A percentile compares a stretch with the other conserved stretches of the same genome.
Conservation (phyloP, 2,329 filamentous ascomycete genomes). For the Cladosporium oxysporum region DNA sequence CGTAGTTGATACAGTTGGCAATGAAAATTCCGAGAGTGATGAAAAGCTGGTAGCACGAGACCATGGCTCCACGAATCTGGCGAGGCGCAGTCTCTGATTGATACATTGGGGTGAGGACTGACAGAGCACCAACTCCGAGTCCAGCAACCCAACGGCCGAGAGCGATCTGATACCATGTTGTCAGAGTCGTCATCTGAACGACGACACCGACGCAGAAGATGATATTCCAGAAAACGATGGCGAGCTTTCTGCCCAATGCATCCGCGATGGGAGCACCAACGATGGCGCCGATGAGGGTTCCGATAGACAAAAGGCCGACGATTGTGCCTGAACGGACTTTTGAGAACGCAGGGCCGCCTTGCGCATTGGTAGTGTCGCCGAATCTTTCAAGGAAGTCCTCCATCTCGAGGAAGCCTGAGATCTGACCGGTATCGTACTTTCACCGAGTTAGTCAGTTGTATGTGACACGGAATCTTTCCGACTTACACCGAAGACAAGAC, state of each 20-base stretch:
- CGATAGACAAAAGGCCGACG: conserved; percentile 60
- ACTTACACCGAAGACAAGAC: conserved; percentile 38
- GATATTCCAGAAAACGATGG: conserved; percentile 63
- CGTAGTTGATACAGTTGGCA: conserved; percentile 58
- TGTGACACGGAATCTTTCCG: conserved; percentile 21
- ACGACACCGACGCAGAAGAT: conserved; percentile 66
- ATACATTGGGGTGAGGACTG: conserved; percentile 68
- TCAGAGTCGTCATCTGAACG: conserved; percentile 62
- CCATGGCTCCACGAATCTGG: conserved; percentile 63
- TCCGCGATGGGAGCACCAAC: conserved; percentile 63
- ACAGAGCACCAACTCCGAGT: conserved; percentile 64
- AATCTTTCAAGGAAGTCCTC: conserved; percentile 58
- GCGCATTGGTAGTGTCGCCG: conserved; percentile 38
- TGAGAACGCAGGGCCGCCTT: conserved; percentile 47
- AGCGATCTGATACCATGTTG: conserved; percentile 65
- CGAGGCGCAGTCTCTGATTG: conserved; percentile 67
- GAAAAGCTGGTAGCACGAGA: conserved; percentile 67
- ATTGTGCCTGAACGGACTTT: conserved; percentile 64
- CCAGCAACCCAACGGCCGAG: conserved; percentile 67
- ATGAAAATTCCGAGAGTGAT: conserved; percentile 67
- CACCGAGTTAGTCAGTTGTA: not conserved
- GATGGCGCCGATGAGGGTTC: conserved; percentile 60
- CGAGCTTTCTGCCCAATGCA: conserved; percentile 59
- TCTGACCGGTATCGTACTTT: conserved; percentile 59
- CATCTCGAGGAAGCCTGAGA: conserved; percentile 64